Percentiles rank a stretch among this genome's conserved stretches.
These are phyloP conservation scores for Vigna radiata DNA, from an alignment of 306 rosid genomes.

Conservation along the genomic window DNA sequence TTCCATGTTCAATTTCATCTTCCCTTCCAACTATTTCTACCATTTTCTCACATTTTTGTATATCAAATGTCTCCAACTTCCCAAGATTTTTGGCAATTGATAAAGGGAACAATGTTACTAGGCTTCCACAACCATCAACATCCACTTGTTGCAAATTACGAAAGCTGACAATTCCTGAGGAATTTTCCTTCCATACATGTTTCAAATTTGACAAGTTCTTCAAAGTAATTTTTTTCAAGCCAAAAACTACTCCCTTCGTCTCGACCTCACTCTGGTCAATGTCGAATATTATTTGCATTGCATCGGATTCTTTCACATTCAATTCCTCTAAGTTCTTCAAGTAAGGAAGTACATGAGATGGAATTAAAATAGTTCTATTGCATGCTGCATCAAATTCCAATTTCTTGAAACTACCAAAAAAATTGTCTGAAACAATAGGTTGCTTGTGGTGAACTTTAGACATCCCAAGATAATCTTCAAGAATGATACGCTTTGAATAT, in stretches of 20 bases:
- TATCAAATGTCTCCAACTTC: not conserved
- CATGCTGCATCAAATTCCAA: too few species aligned
- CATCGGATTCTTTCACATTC: rapidly evolving
- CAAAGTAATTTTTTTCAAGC: not conserved
- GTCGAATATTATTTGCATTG: not conserved
- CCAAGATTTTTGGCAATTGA: not conserved
- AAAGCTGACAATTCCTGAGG: not conserved
- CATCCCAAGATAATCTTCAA: too few species aligned
- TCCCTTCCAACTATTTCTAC: conserved; percentile 20
- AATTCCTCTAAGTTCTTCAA: not conserved
- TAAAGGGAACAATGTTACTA: not conserved
- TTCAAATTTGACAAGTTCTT: not conserved
- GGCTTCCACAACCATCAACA: not conserved
- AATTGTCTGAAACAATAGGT: too few species aligned
- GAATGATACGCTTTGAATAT: too few species aligned
- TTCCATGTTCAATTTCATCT: too few species aligned
- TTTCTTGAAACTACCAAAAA: too few species aligned
- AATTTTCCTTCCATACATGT: not conserved
- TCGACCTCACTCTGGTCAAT: not conserved
- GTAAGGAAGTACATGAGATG: not conserved
- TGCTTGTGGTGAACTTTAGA: rapidly evolving
- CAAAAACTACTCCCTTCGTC: not conserved
- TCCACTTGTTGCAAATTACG: not conserved
- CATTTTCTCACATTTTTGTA: not conserved
- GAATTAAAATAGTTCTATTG: not conserved